A percentile compares a stretch with the other conserved stretches of the same genome.
phyloP scores from a whole-genome alignment of 108 stramenopile species.

The Aurantiochytrium sp. region DNA sequence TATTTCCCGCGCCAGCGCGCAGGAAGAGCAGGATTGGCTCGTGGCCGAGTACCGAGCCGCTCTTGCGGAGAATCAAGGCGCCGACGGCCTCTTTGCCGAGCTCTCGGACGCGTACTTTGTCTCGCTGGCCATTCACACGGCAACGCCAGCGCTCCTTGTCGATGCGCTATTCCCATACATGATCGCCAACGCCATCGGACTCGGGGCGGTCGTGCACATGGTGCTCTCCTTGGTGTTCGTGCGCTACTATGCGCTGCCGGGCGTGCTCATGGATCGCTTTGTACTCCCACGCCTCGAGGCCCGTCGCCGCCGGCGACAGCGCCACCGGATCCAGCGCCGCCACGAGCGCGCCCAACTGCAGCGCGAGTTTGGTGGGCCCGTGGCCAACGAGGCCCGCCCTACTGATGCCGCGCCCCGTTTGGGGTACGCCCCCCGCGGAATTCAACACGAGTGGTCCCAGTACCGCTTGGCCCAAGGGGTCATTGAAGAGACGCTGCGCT shows the following conservation, averaged over 20 bases:
- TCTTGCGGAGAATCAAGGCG: neutral
- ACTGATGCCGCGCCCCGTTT: neutral
- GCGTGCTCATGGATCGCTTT: neutral
- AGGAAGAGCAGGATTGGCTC: neutral
- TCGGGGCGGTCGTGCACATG: conserved; percentile 10
- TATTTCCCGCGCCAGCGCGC: neutral
- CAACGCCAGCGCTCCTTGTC: neutral
- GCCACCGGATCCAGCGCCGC: neutral
- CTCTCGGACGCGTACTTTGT: neutral
- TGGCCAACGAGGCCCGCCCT: neutral
- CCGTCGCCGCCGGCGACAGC: neutral
- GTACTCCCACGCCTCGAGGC: neutral
- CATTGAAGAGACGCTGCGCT: neutral
- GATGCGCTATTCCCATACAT: neutral
- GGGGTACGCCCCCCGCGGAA: neutral
- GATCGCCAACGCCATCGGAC: neutral
- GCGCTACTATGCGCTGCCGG: neutral
- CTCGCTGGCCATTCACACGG: neutral
- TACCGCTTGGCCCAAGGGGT: neutral
- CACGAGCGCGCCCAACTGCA: no score
- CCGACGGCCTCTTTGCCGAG: neutral
- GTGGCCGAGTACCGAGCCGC: neutral
- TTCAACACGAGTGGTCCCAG: neutral
- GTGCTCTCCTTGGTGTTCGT: neutral
- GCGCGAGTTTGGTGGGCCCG: neutral